Percentiles rank a stretch among this genome's conserved stretches.
Conservation (phyloP, 345 rosid genomes). For the Punica granatum region DNA sequence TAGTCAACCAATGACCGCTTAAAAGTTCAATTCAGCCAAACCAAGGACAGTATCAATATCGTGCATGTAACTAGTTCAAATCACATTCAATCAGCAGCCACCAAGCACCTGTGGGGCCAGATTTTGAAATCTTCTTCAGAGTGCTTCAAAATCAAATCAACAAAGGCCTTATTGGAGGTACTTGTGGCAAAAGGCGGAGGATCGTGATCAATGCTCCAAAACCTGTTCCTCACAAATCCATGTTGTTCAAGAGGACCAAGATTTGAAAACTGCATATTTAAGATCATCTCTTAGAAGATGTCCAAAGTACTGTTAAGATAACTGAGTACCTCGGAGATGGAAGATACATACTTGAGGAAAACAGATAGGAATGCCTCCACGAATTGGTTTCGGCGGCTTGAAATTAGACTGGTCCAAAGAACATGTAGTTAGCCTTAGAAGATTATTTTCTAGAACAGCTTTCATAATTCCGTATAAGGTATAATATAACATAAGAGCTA, state of each 20-base stretch:
- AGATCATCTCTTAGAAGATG: slow-evolving; percentile 7
- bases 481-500: too few relatives aligned
- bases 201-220: slow-evolving; percentile 64
- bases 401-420: slow-evolving; percentile 47
- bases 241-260: slow-evolving; percentile 64
- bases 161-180: slow-evolving; percentile 34
- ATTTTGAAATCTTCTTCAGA: slow-evolving; percentile 60
- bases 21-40: not conserved
- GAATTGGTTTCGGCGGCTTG: slow-evolving; percentile 62
- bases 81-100: not conserved
- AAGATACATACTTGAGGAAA: slow-evolving; percentile 75
- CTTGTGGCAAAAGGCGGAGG: slow-evolving; percentile 52
- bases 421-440: slow-evolving; percentile 1
- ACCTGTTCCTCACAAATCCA: slow-evolving; percentile 76
- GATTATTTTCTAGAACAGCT: not conserved
- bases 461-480: too few relatives aligned
- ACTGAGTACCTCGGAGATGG: slow-evolving; percentile 1
- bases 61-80: not conserved
- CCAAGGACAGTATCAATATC: not conserved
- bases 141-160: slow-evolving; percentile 63
- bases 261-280: slow-evolving; percentile 51
- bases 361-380: slow-evolving; percentile 88
- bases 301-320: not conserved
- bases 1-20: not conserved
- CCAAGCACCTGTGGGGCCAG: slow-evolving; percentile 77